phyloP scores from a whole-genome alignment of 257 asterid genomes.

The Solanum dulcamara region DNA sequence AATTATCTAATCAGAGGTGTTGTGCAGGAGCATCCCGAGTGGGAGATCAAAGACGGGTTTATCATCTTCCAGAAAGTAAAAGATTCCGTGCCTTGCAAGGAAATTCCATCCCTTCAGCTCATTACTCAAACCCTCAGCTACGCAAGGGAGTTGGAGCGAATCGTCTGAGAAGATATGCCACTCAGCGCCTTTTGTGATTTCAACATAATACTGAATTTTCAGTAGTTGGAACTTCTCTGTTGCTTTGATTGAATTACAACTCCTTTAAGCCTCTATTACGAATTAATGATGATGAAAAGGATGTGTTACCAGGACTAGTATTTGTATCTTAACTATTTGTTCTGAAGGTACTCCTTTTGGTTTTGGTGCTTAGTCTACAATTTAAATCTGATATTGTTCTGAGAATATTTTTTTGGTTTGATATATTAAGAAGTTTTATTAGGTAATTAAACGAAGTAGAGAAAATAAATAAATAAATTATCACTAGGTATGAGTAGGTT shows the following conservation, averaged over 20 bases:
- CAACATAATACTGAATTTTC: neutral
- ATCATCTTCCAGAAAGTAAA: constrained; percentile 66
- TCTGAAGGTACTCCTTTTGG: neutral
- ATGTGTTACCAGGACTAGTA: neutral
- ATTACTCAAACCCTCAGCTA: constrained; percentile 91
- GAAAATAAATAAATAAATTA: neutral
- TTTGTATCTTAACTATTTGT: neutral
- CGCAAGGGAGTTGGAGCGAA: constrained; percentile 88
- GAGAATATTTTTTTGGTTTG: neutral
- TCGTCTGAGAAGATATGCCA: constrained; percentile 24
- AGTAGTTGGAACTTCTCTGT: too few relatives aligned
- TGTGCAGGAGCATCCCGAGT: constrained; percentile 82
- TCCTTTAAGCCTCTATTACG: neutral
- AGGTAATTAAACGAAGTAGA: neutral
- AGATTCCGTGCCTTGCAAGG: constrained; percentile 76
- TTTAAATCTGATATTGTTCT: neutral
- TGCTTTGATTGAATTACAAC: neutral
- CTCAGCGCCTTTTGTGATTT: neutral
- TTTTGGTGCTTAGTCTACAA: neutral
- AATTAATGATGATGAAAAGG: neutral
- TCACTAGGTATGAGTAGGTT: neutral
- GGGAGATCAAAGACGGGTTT: constrained; percentile 62
- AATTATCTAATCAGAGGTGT: neutral
- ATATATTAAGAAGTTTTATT: neutral
- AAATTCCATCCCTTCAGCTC: constrained; percentile 88